Evolutionary conservation across 116 monocot species (phyloP), one percentile per base, ranked within the genome.

Genomic region (Zostera marina): DNA sequence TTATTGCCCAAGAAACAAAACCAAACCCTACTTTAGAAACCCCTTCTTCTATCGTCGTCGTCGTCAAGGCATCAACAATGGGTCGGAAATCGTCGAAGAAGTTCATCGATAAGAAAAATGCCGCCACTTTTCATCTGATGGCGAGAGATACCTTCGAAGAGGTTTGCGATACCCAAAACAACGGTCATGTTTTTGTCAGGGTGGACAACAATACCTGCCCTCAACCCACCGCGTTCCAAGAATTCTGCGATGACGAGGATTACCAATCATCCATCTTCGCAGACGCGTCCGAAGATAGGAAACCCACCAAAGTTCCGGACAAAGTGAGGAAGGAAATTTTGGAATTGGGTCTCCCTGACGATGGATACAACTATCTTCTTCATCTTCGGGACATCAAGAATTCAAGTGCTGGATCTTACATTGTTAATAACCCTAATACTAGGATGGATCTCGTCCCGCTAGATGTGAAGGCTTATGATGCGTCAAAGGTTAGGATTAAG

Each of bases 401-500:
- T 43, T 41, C 79, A 11, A 80, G 91, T 0, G 87, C 65, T 9
- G 91, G 86, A 6, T 74, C 81, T 11, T 26, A 77, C 16, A 87
- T 72, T 59, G 78, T 71, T 62, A 46, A 81, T 4, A 91, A 83
- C 51, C 67, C 59, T 43, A 82, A 72, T 44, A 74, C 91, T 0
- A 72, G 65, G 48, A 70, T 94, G 43, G 85, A 88, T 55, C 72
- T 44, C 1, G 53, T 91, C 19, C 84, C 81, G 2, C 61, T 64
- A 2, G 99, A 99, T 61, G 79, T 87, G 24, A 91, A 84, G 87
- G 99, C 87, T 4, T 99, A 81, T 63, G 91, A 99, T 69, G 91
- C 87, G 8, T 76, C 74, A 3, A 82, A 68, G 54, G 20, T 85
- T n/a, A 63, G 52, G 47, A 66, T 88, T 22, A 73, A 12, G 23